Conservation (phyloP, 2,329 filamentous ascomycete genomes). For the Colletotrichum costaricense region DNA sequence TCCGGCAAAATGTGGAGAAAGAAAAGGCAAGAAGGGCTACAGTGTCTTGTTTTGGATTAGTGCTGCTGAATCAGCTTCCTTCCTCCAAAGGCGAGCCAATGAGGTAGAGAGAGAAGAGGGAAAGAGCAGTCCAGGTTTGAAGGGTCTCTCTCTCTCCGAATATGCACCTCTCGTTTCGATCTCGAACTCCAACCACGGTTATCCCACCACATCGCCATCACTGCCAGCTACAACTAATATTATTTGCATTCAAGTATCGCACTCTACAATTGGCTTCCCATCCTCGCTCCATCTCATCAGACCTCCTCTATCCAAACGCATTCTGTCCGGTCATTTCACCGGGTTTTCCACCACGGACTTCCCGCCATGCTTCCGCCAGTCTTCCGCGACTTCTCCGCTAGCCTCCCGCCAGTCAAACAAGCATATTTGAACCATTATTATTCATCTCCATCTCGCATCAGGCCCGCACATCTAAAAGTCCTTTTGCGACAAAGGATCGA, state of each 20-base stretch:
- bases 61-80: neutral
- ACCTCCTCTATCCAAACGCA: neutral
- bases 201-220: neutral
- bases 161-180: neutral
- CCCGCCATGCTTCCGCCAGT: neutral
- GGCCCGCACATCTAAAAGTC: conserved; percentile 7
- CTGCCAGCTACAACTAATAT: neutral
- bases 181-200: neutral
- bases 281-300: neutral
- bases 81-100: neutral
- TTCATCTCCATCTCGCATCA: neutral
- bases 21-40: neutral
- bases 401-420: conserved; percentile 1
- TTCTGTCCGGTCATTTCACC: neutral
- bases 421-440: conserved; percentile 14
- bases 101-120: neutral
- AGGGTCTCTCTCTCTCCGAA: neutral
- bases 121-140: neutral
- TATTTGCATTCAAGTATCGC: neutral
- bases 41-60: neutral
- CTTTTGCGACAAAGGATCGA: neutral
- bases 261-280: neutral
- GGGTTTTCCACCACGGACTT: neutral
- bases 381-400: neutral
- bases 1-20: conserved; percentile 11